Conservation (phyloP, 73 alveolate genomes). For the Paramecium sonneborni region DNA sequence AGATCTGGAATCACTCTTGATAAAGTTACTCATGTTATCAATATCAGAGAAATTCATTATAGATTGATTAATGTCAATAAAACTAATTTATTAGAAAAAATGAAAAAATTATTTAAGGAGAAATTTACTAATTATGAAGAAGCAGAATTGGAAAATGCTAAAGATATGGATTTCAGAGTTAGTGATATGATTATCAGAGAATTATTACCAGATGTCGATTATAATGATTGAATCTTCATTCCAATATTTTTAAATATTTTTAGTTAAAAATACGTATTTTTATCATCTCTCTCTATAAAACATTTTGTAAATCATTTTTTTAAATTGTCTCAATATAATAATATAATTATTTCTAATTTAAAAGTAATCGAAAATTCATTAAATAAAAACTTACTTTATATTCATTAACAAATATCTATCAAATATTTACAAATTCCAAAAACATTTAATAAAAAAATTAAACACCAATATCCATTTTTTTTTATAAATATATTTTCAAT, state of each 20-base stretch:
- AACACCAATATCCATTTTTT: background rate
- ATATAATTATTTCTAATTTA: no score
- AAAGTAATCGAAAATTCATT: no score
- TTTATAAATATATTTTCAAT: background rate
- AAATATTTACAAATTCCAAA: no score
- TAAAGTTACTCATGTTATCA: conserved; percentile 65
- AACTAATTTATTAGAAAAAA: background rate
- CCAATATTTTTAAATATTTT: background rate
- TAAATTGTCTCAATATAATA: no score
- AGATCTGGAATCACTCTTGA: conserved; percentile 58
- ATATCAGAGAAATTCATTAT: conserved; percentile 62
- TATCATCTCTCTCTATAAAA: no score
- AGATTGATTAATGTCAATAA: conserved; percentile 46
- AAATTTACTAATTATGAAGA: conserved; percentile 65
- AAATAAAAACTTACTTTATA: no score
- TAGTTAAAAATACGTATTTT: background rate
- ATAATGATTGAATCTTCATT: conserved; percentile 36
- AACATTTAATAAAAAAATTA: background rate
- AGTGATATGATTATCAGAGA: conserved; percentile 70
- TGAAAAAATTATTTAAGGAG: conserved; percentile 57
- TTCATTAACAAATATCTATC: no score
- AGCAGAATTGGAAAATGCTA: conserved; percentile 39
- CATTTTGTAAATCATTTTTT: no score
- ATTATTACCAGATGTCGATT: conserved; percentile 61
- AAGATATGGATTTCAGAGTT: conserved; percentile 61